Percentiles rank a stretch among this genome's conserved stretches.
Evolutionary conservation across 2,329 filamentous ascomycete species (phyloP).

Genomic region (Cordyceps fumosorosea): DNA sequence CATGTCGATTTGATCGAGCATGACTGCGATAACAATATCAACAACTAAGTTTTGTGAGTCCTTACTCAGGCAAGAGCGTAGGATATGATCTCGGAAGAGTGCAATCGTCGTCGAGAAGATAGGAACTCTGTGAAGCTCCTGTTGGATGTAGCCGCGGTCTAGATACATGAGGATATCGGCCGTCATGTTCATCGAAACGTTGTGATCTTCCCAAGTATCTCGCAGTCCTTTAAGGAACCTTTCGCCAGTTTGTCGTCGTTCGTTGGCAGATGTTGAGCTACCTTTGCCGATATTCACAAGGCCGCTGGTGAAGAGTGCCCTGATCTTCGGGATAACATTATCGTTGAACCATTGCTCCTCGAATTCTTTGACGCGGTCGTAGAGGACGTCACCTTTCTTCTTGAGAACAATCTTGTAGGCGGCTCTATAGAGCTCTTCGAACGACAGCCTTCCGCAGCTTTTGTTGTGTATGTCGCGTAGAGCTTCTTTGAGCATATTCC

Average conservation of each 20-base stretch:
- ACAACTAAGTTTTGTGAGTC: constrained; percentile 51
- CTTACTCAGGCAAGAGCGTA: constrained; percentile 52
- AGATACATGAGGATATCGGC: constrained; percentile 97
- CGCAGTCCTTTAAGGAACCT: constrained; percentile 72
- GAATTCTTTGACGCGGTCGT: constrained; percentile 71
- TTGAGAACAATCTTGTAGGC: constrained; percentile 90
- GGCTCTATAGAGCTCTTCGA: constrained; percentile 90
- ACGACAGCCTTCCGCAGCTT: constrained; percentile 83
- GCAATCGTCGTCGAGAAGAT: constrained; percentile 83
- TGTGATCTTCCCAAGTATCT: constrained; percentile 80
- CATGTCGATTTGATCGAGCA: constrained; percentile 88
- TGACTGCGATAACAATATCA: constrained; percentile 69
- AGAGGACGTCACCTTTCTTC: constrained; percentile 77
- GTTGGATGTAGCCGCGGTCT: constrained; percentile 71
- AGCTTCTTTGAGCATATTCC: constrained; percentile 69
- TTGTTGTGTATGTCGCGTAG: constrained; percentile 86
- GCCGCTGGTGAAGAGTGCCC: constrained; percentile 62
- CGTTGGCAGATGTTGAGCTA: constrained; percentile 60
- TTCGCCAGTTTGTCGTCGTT: constrained; percentile 74
- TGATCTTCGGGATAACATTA: constrained; percentile 65
- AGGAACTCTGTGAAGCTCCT: constrained; percentile 61
- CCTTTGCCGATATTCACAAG: constrained; percentile 54
- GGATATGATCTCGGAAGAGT: constrained; percentile 79
- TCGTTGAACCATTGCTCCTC: constrained; percentile 75
- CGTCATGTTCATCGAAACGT: constrained; percentile 91